Evolutionary conservation across 75 land plant genomes (phyloP).

Genomic region (Selaginella moellendorffii): DNA sequence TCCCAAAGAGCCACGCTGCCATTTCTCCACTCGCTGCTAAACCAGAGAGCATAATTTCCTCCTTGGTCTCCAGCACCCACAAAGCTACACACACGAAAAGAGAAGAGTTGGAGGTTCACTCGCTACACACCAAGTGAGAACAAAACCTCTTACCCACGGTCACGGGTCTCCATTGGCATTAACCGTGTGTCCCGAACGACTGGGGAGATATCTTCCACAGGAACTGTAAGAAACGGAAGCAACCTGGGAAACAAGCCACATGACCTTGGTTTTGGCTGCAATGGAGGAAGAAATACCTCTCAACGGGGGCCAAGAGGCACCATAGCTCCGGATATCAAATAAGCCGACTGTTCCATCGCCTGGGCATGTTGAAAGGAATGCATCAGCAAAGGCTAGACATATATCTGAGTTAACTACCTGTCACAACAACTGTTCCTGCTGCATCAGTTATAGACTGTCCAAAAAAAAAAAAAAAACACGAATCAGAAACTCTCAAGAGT

Average conservation of each 20-base stretch:
- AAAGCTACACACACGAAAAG: slow-evolving; percentile 19
- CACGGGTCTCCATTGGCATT: slow-evolving; percentile 30
- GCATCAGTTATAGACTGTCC: slow-evolving; percentile 30
- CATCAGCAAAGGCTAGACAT: not conserved
- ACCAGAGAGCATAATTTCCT: slow-evolving; percentile 44
- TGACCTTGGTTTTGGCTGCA: not conserved
- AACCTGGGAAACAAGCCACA: slow-evolving; percentile 25
- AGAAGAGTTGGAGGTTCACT: not conserved
- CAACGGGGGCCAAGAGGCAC: slow-evolving; percentile 28
- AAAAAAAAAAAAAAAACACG: too few species aligned
- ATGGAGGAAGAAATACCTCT: slow-evolving; percentile 22
- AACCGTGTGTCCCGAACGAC: slow-evolving; percentile 38
- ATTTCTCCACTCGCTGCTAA: slow-evolving; percentile 32
- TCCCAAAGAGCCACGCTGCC: slow-evolving; percentile 43
- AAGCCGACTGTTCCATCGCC: slow-evolving; percentile 39
- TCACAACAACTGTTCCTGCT: slow-evolving; percentile 13
- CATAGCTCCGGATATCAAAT: slow-evolving; percentile 33
- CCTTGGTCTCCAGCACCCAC: slow-evolving; percentile 43
- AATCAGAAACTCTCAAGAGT: not conserved
- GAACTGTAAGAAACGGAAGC: slow-evolving; percentile 40
- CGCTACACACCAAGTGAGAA: not conserved
- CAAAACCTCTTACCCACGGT: slow-evolving; percentile 19
- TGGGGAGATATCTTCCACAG: slow-evolving; percentile 33
- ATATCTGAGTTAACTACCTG: slow-evolving; percentile 14
- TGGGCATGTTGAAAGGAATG: slow-evolving; percentile 16